These are phyloP conservation scores for Lodderomyces orthopsilosis DNA, from an alignment of 1,139 yeast genomes.

Conservation along the genomic window DNA sequence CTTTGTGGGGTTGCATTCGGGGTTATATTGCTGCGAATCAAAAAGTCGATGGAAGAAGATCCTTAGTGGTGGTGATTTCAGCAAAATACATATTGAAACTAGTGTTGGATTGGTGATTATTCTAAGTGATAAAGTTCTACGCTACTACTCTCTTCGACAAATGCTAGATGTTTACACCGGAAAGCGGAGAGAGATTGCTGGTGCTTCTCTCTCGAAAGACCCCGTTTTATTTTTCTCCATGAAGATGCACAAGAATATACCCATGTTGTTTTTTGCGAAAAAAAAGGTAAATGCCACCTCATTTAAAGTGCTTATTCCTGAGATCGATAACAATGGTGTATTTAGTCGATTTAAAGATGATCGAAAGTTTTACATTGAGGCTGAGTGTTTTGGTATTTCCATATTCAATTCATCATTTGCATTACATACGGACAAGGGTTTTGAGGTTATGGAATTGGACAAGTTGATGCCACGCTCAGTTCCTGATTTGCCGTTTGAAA, in stretches of 20 bases:
- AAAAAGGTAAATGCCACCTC: constrained; percentile 45
- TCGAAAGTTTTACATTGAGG: constrained; percentile 47
- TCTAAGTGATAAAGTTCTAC: constrained; percentile 56
- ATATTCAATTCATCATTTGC: constrained; percentile 63
- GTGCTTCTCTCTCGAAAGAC: constrained; percentile 37
- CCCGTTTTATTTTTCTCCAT: constrained; percentile 52
- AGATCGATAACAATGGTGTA: constrained; percentile 46
- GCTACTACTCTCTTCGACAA: constrained; percentile 57
- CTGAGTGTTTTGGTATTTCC: constrained; percentile 56
- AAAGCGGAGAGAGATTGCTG: constrained; percentile 26
- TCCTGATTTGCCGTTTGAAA: constrained; percentile 32
- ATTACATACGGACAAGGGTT: constrained; percentile 66
- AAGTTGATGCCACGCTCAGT: constrained; percentile 55
- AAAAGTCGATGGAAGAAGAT: constrained; percentile 61
- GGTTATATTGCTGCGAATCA: constrained; percentile 49
- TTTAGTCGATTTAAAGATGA: constrained; percentile 52
- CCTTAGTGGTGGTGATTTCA: constrained; percentile 50
- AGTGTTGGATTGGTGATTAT: constrained; percentile 57
- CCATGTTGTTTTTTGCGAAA: constrained; percentile 55
- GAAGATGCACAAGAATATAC: constrained; percentile 60
- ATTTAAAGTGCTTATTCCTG: constrained; percentile 53
- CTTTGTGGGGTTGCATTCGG: constrained; percentile 35
- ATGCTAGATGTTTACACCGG: constrained; percentile 39
- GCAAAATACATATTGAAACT: constrained; percentile 61
- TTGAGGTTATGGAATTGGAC: constrained; percentile 64